Conservation (phyloP, 805 yeast species). For the Wilhelminamyces savonicus region DNA sequence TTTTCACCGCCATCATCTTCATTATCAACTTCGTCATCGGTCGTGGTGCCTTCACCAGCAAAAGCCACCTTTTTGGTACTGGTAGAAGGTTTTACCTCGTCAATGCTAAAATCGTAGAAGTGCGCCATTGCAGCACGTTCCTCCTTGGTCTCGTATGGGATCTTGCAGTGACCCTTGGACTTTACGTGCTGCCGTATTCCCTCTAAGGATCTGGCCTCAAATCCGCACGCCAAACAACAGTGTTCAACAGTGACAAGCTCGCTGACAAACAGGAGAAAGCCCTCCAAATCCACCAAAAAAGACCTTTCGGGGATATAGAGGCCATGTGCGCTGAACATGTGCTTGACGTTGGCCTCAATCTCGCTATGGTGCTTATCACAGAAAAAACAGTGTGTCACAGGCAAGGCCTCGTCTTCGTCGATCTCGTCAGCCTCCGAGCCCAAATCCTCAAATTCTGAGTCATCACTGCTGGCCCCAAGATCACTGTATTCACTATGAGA, state of each 20-base stretch:
- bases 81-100: conserved; percentile 7
- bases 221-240: conserved; percentile 41
- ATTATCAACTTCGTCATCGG: conserved; percentile 11
- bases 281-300: conserved; percentile 29
- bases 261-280: conserved; percentile 31
- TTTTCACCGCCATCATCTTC: conserved; percentile 4
- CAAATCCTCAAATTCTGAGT: conserved; percentile 27
- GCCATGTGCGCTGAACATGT: conserved; percentile 41
- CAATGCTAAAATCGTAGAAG: conserved; percentile 31
- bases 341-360: conserved; percentile 46
- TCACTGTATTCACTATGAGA: too few species aligned
- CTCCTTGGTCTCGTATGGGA: conserved; percentile 40
- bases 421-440: conserved; percentile 16
- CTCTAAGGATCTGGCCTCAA: conserved; percentile 33
- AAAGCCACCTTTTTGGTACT: conserved; percentile 21
- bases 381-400: conserved; percentile 48
- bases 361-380: conserved; percentile 51
- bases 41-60: too few species aligned
- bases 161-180: conserved; percentile 38
- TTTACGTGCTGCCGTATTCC: conserved; percentile 38
- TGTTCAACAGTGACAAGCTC: conserved; percentile 32
- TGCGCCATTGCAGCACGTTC: conserved; percentile 29
- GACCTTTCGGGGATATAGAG: conserved; percentile 40
- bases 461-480: too few species aligned
- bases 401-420: conserved; percentile 29